These are phyloP conservation scores for Entophlyctis luteolus DNA, from an alignment of 192 early-diverging fungal species.

Conservation along the genomic window DNA sequence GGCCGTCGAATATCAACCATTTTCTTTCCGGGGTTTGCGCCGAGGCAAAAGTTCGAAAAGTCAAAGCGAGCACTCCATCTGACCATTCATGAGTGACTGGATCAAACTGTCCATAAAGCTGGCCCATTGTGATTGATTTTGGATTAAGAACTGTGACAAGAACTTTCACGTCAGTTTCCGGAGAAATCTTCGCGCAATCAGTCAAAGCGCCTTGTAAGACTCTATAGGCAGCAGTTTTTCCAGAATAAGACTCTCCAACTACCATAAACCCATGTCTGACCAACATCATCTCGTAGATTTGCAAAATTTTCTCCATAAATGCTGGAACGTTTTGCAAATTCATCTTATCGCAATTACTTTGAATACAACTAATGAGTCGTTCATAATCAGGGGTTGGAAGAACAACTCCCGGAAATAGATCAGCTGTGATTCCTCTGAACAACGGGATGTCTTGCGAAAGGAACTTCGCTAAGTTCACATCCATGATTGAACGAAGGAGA, in stretches of 20 bases:
- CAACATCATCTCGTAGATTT: conserved; percentile 65
- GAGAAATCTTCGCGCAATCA: conserved; percentile 46
- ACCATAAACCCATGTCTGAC: conserved; percentile 61
- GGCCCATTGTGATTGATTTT: conserved; percentile 64
- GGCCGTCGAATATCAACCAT: conserved; percentile 63
- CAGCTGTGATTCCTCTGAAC: conserved; percentile 61
- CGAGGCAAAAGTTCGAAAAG: conserved; percentile 57
- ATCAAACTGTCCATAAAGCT: conserved; percentile 62
- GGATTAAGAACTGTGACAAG: conserved; percentile 48
- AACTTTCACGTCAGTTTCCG: conserved; percentile 49
- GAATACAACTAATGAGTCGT: conserved; percentile 40
- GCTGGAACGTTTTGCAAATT: conserved; percentile 55
- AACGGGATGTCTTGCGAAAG: conserved; percentile 59
- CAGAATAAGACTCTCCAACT: conserved; percentile 55
- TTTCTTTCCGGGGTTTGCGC: conserved; percentile 51
- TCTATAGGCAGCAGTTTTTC: conserved; percentile 53
- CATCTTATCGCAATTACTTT: conserved; percentile 38
- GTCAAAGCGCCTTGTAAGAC: conserved; percentile 51
- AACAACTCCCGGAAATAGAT: conserved; percentile 57
- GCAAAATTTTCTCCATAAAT: conserved; percentile 57
- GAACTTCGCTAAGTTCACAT: conserved; percentile 62
- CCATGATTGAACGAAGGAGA: conserved; percentile 57
- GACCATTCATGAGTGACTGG: conserved; percentile 61
- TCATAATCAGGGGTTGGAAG: conserved; percentile 58
- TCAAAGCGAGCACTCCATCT: conserved; percentile 56